phyloP scores from a whole-genome alignment of 2,329 filamentous ascomycete species.

The Sporothrix sp. region DNA sequence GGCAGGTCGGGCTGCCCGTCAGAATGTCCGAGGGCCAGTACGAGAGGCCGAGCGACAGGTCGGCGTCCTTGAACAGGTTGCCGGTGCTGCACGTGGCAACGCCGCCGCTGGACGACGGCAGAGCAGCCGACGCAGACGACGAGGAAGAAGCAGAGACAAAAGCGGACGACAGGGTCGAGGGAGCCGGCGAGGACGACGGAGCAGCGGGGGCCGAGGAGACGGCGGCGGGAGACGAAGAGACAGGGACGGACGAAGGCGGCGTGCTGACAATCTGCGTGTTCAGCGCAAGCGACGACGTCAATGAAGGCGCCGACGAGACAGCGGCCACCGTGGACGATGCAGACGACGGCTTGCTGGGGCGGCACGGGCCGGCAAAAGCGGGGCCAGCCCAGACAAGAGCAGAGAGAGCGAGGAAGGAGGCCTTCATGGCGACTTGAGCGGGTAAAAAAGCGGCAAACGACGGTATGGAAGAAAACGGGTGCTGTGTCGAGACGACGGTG shows the following conservation, averaged over 20 bases:
- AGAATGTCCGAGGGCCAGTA: neutral
- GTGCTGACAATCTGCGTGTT: neutral
- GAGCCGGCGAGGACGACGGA: neutral
- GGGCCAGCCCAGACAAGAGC: conserved; percentile 3
- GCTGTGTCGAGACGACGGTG: neutral
- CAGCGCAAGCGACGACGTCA: neutral
- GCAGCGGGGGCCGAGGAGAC: neutral
- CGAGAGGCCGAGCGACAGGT: neutral
- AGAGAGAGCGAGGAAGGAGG: neutral
- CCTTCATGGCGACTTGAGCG: too few species aligned
- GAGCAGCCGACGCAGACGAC: neutral
- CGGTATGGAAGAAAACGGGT: neutral
- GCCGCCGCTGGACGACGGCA: conserved; percentile 4
- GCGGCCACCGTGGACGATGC: neutral
- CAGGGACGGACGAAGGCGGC: neutral
- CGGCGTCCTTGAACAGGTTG: conserved; percentile 4
- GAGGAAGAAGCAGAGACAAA: neutral
- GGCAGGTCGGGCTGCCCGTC: neutral
- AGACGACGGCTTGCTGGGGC: neutral
- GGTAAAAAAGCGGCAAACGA: too few species aligned
- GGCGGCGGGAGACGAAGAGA: neutral
- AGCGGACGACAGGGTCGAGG: neutral
- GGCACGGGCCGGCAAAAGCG: neutral
- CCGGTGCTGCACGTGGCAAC: neutral
- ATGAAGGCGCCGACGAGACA: neutral